Percentiles rank a stretch among this genome's conserved stretches.
These are phyloP conservation scores for Lojkania enalia DNA, from an alignment of 2,329 filamentous ascomycete genomes.

Conservation along the genomic window DNA sequence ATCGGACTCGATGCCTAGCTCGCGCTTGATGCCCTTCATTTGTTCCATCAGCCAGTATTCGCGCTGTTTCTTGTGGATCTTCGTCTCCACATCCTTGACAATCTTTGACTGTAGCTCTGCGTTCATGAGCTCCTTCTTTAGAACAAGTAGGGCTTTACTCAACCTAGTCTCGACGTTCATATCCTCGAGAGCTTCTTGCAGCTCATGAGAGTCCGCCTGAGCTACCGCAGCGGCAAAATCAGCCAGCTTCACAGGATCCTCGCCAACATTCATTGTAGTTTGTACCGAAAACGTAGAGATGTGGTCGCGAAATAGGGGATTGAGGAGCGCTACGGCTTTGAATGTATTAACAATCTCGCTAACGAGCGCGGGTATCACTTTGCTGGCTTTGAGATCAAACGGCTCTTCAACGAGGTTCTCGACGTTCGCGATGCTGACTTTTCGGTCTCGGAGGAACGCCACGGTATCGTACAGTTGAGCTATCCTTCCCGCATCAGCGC, in stretches of 20 bases:
- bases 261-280: conserved; percentile 89
- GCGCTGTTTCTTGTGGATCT: conserved; percentile 94
- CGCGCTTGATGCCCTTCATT: conserved; percentile 96
- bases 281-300: conserved; percentile 84
- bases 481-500: conserved; percentile 59
- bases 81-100: conserved; percentile 93
- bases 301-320: conserved; percentile 93
- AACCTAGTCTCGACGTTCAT: conserved; percentile 91
- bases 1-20: conserved; percentile 94
- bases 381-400: conserved; percentile 86
- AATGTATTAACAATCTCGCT: conserved; percentile 99
- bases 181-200: conserved; percentile 87
- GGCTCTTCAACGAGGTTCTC: conserved; percentile 90
- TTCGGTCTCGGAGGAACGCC: conserved; percentile 86
- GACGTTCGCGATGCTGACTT: conserved; percentile 92
- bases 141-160: conserved; percentile 84
- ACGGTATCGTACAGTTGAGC: conserved; percentile 73
- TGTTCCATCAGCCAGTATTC: conserved; percentile 99
- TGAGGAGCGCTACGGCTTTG: conserved; percentile 93
- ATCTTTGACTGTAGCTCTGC: conserved; percentile 97
- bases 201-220: conserved; percentile 78
- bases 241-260: conserved; percentile 91
- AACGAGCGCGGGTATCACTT: conserved; percentile 85
- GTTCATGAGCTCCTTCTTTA: conserved; percentile 99
- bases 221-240: conserved; percentile 97